These are phyloP conservation scores for Pseudohyphozyma bogoriensis DNA, from an alignment of 768 basidiomycete species.

Conservation along the genomic window DNA sequence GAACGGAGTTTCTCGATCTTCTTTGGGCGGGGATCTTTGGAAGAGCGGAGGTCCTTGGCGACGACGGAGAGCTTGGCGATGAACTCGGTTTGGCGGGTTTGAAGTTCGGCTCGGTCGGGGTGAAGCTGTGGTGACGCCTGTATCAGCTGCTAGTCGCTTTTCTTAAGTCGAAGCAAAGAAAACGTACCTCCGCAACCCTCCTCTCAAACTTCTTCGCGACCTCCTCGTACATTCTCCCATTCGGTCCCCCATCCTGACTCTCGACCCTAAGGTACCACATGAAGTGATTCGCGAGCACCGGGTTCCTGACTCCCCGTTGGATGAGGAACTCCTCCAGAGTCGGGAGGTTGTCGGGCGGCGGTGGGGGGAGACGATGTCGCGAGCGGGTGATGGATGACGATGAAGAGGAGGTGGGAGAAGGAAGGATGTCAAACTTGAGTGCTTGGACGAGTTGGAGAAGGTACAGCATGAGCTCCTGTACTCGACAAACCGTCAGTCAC, in stretches of 20 bases:
- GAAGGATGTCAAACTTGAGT: slow-evolving; percentile 67
- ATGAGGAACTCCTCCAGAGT: slow-evolving; percentile 90
- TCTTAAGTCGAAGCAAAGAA: no score
- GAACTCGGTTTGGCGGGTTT: slow-evolving; percentile 82
- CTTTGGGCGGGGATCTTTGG: slow-evolving; percentile 88
- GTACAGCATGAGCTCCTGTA: slow-evolving; percentile 80
- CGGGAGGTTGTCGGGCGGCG: slow-evolving; percentile 51
- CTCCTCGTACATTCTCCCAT: slow-evolving; percentile 87
- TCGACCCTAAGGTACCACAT: slow-evolving; percentile 98
- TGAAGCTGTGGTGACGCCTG: slow-evolving; percentile 45
- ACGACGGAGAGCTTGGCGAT: slow-evolving; percentile 74
- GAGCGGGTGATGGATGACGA: slow-evolving; percentile 20
- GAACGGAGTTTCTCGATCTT: slow-evolving; percentile 94
- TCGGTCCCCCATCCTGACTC: slow-evolving; percentile 67
- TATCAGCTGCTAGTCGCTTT: no score
- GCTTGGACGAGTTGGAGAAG: slow-evolving; percentile 94
- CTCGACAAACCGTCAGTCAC: neutral
- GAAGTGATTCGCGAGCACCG: slow-evolving; percentile 75
- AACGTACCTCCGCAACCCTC: slow-evolving; percentile 67
- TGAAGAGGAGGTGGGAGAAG: slow-evolving; percentile 51
- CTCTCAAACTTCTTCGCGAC: slow-evolving; percentile 85
- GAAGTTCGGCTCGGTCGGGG: slow-evolving; percentile 69
- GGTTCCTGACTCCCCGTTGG: slow-evolving; percentile 67
- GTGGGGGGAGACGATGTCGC: slow-evolving; percentile 4
- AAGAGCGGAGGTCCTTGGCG: slow-evolving; percentile 74